A percentile compares a stretch with the other conserved stretches of the same genome.
These are phyloP conservation scores for Pleurozium schreberi DNA, from an alignment of 225 moss, liverwort and hornwort species.

Conservation along the genomic window DNA sequence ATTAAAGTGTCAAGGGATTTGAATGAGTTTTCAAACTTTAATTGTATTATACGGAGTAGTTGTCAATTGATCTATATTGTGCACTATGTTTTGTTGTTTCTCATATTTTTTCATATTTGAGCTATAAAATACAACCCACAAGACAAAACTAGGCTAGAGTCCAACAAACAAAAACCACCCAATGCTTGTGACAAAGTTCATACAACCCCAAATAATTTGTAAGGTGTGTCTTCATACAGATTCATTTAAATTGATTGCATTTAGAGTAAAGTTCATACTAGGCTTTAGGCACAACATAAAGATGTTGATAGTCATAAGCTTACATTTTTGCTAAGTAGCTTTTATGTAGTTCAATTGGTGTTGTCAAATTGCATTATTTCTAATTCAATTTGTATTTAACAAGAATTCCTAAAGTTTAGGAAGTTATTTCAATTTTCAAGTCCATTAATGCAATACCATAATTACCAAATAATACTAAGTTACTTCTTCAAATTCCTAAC, in stretches of 20 bases:
- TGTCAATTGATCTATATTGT: background rate
- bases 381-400: background rate
- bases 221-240: fast-evolving
- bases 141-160: fast-evolving
- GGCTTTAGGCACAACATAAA: fast-evolving
- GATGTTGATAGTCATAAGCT: background rate
- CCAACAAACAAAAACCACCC: background rate
- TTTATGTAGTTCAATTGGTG: fast-evolving
- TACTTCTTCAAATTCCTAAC: background rate
- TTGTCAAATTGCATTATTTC: background rate
- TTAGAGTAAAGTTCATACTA: background rate
- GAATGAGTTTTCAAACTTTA: background rate
- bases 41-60: fast-evolving
- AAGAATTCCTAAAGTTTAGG: too few relatives aligned
- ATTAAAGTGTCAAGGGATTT: background rate
- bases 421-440: background rate
- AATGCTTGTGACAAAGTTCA: background rate
- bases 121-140: background rate
- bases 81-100: too few relatives aligned
- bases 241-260: background rate
- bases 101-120: background rate
- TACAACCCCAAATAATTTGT: background rate
- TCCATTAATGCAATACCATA: background rate
- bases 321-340: background rate
- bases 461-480: background rate